Evolutionary conservation across 2,329 filamentous ascomycete genomes (phyloP), one percentile per base, ranked within the genome.

Genomic region (Thielaviopsis populi): DNA sequence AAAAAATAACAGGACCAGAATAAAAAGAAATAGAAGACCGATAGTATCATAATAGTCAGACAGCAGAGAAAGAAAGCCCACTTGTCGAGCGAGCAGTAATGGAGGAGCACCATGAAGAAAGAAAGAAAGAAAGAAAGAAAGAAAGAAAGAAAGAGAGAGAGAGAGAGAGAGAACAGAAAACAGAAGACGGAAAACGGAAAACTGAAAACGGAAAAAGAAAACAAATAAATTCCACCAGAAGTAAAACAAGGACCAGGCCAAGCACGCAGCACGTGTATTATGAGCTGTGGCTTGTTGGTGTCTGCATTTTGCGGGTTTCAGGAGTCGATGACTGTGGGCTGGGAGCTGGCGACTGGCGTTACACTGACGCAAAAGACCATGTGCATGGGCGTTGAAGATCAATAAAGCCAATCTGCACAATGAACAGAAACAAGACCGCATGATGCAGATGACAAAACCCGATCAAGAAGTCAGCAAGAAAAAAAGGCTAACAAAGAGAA

Each of bases 251-350:
- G 5, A 30, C 8, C 8, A 10, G 10, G 33, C 33, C 33, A 37
- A 37, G 33, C 10, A 56, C n/a, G 24, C 22, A 24, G 37, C 6
- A 50, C 53, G 53, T 56, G 53, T 56, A 56, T 56, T 56, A 37
- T 19, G 13, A 33, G 19, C 11, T 11, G 41, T 58, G 27, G 2
- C 65, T 42, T 70, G 24, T 61, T 56, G 37, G 24, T 42, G 41
- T 61, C 50, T 61, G 37, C 58, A 50, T 61, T 50, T 61, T 24
- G 59, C 59, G 33, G 61, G 63, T 65, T 65, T 65, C 63, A 62
- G 59, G 46, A 65, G 50, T 58, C 59, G 59, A 65, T 65, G 48
- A 19, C 40, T 24, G 37, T 19, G 56, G 59, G 50, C 50, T 22
- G 48, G 30, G 48, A 42, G 22, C 50, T 43, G 50, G 43, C 48